Percentiles rank a stretch among this genome's conserved stretches.
phyloP scores from a whole-genome alignment of 1,139 yeast genomes.

The Hyphopichia burtonii region DNA sequence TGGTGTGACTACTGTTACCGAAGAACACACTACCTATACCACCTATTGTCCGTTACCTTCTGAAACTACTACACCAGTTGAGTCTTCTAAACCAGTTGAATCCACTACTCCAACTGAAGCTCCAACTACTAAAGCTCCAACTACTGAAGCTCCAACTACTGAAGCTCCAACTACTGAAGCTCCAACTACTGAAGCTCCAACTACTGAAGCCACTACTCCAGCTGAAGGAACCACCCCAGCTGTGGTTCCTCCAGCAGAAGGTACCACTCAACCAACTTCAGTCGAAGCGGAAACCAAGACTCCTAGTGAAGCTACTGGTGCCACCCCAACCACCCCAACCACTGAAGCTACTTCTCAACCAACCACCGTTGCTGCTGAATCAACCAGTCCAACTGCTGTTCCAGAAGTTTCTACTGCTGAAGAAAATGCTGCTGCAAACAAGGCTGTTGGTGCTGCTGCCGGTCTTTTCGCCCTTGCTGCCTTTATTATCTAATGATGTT shows the following conservation, averaged over 20 bases:
- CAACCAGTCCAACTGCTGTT: conserved; percentile 8
- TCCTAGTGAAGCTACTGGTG: neutral
- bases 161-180: neutral
- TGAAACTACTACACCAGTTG: conserved; percentile 3
- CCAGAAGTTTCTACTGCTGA: neutral
- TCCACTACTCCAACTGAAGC: conserved; percentile 4
- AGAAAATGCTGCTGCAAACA: conserved; percentile 2
- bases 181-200: conserved; percentile 12
- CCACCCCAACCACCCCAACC: neutral
- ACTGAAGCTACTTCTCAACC: conserved; percentile 12
- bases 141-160: conserved; percentile 17
- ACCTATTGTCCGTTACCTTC: conserved; percentile 14
- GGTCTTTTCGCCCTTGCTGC: conserved; percentile 3
- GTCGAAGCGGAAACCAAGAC: neutral
- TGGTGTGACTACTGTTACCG: conserved; percentile 9
- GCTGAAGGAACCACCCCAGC: conserved; percentile 4
- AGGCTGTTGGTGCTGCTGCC: neutral
- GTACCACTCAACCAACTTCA: neutral
- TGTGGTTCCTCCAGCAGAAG: conserved; percentile 10
- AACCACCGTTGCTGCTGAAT: conserved; percentile 10
- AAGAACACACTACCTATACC: conserved; percentile 11
- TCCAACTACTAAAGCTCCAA: conserved; percentile 14
- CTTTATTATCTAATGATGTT: neutral
- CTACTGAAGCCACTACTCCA: neutral
- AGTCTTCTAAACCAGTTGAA: conserved; percentile 17